phyloP scores from a whole-genome alignment of 768 basidiomycete species.

The Macrolepiota albuminosa region DNA sequence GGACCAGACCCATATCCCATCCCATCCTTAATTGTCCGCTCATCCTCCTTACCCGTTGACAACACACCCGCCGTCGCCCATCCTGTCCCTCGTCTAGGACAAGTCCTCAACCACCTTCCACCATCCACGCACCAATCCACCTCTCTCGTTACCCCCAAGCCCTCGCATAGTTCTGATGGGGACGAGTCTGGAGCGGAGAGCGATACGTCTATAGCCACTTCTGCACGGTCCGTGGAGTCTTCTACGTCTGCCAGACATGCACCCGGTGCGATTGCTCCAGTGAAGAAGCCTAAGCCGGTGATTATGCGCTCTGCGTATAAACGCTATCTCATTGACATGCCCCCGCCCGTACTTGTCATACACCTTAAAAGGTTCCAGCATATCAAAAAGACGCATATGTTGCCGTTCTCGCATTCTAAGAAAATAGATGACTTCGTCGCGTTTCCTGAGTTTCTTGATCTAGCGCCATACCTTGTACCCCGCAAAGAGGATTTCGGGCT shows the following conservation, averaged over 20 bases:
- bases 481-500: conserved; percentile 66
- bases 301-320: conserved; percentile 87
- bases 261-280: neutral
- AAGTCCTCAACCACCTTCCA: conserved; percentile 14
- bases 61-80: conserved; percentile 7
- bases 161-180: conserved; percentile 10
- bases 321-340: conserved; percentile 83
- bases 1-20: conserved; percentile 31
- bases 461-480: conserved; percentile 85
- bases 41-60: conserved; percentile 6
- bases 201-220: conserved; percentile 30
- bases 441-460: conserved; percentile 84
- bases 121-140: neutral
- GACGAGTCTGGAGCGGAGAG: conserved; percentile 41
- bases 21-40: neutral
- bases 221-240: conserved; percentile 14
- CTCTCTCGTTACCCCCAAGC: conserved; percentile 2
- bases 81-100: conserved; percentile 12
- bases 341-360: conserved; percentile 85
- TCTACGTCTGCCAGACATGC: conserved; percentile 6
- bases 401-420: conserved; percentile 71
- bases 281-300: conserved; percentile 44
- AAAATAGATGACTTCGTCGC: conserved; percentile 90
- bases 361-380: conserved; percentile 97
- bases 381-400: conserved; percentile 53